phyloP scores from a whole-genome alignment of 768 basidiomycete genomes.

The Tubosaeta brunneosetosa region DNA sequence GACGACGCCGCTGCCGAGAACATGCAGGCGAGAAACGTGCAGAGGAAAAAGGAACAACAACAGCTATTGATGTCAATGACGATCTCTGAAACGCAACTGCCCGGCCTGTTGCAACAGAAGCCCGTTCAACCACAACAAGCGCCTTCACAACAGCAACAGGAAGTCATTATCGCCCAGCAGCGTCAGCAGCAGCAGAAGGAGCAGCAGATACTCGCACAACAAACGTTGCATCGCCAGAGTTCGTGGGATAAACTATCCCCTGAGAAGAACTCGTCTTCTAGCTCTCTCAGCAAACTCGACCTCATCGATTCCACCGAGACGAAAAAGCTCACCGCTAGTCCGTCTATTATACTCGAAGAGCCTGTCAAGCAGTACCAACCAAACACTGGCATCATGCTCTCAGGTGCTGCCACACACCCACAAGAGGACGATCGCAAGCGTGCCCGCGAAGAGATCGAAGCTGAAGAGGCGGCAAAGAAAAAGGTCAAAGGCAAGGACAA shows the following conservation, averaged over 20 bases:
- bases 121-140: constrained; percentile 7
- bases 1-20: constrained; percentile 64
- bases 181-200: constrained; percentile 34
- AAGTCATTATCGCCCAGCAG: constrained; percentile 28
- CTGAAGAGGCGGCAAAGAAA: constrained; percentile 44
- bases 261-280: constrained; percentile 29
- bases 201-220: constrained; percentile 26
- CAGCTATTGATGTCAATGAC: constrained; percentile 11
- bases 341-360: constrained; percentile 63
- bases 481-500: constrained; percentile 50
- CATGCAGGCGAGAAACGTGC: constrained; percentile 35
- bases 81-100: constrained; percentile 35
- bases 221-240: constrained; percentile 36
- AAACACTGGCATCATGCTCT: constrained; percentile 27
- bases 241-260: constrained; percentile 46
- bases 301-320: constrained; percentile 70
- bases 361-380: constrained; percentile 21
- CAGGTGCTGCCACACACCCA: constrained; percentile 40
- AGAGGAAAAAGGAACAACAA: constrained; percentile 19
- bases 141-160: constrained; percentile 15
- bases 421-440: constrained; percentile 54
- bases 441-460: constrained; percentile 45
- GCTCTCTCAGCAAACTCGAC: constrained; percentile 43
- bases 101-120: constrained; percentile 29
- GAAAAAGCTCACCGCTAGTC: constrained; percentile 72